Base-by-base conservation (phyloP, 306 rosid genomes). In the Dalbergia cultrata region DNA sequence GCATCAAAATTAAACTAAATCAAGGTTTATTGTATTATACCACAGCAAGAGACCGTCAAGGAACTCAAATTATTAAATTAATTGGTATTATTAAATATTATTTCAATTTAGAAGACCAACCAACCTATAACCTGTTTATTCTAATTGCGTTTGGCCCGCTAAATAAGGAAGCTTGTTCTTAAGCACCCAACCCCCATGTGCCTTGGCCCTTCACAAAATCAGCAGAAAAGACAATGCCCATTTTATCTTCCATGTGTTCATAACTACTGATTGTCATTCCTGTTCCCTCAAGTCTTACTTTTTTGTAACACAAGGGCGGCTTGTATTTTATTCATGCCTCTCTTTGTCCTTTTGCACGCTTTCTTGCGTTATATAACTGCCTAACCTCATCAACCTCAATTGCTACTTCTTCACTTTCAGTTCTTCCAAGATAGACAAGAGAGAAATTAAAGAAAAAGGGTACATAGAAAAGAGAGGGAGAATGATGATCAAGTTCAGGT, bases 181-280 rank as follows among this genome's bases (percentile, higher is more conserved):
- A 76, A 84, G 77, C 79, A 81, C 83, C 91, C 84, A 84, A 54
- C 75, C 97, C 98, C 98, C 98, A 91, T 91, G 98, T 93, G 99
- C 95, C 62, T 10, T 31, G 35, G 82, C 67, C 72, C 79, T 84
- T 88, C 86, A 58, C 76, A 70, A 86, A 84, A 85, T 79, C 78
- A 75, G 80, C 87, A 82, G 11, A 69, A 64, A 56, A 77, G 75
- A 69, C 80, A 47, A 56, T 53, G 60, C 79, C 88, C 85, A 75
- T 80, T 43, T 83, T 83, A 69, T 75, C 63, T 62, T 57, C 89
- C 86, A 68, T 70, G 39, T 89, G 89, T 74, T 64, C 26, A 3
- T 10, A 18, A 67, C 74, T 74, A 67, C 74, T 74, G 47, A 84
- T 88, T 84, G 82, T 72, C 74, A 18, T 43, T 62, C 45, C 17